Evolutionary conservation across 108 stramenopile species (phyloP).

Genomic region (Nitzschia sp.): DNA sequence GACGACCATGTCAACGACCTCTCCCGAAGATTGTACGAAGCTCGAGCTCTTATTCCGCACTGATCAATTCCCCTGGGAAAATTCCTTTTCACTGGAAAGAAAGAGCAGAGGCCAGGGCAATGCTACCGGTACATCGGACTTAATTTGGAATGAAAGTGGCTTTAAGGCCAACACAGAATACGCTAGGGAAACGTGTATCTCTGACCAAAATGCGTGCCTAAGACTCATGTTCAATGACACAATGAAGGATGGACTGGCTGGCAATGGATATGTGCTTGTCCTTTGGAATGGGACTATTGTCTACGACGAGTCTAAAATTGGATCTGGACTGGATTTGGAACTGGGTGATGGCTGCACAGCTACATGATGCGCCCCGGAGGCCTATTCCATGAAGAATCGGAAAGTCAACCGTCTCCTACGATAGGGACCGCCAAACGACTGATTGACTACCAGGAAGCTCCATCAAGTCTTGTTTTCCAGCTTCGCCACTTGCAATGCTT

Average conservation of each 20-base stretch:
- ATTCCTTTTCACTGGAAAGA: no score
- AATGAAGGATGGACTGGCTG: not conserved
- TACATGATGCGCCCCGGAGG: no score
- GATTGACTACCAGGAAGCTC: no score
- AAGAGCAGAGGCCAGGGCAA: no score
- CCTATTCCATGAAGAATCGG: no score
- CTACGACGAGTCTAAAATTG: not conserved
- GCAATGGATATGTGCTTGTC: not conserved
- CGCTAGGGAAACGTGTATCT: not conserved
- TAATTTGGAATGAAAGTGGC: not conserved
- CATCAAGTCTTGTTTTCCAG: no score
- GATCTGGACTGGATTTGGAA: not conserved
- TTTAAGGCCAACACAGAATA: slow-evolving; percentile 1
- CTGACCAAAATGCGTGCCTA: not conserved
- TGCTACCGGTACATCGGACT: not conserved
- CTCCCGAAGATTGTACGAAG: not conserved
- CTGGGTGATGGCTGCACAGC: not conserved
- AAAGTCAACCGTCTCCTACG: no score
- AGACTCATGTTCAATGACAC: not conserved
- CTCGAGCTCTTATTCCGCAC: not conserved
- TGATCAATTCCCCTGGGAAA: not conserved
- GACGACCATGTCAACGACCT: no score
- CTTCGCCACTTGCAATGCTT: slow-evolving; percentile 1
- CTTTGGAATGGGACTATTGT: not conserved
- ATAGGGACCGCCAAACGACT: no score